These are phyloP conservation scores for Aspergillus campestris DNA, from an alignment of 495 filamentous ascomycete species.

Conservation along the genomic window DNA sequence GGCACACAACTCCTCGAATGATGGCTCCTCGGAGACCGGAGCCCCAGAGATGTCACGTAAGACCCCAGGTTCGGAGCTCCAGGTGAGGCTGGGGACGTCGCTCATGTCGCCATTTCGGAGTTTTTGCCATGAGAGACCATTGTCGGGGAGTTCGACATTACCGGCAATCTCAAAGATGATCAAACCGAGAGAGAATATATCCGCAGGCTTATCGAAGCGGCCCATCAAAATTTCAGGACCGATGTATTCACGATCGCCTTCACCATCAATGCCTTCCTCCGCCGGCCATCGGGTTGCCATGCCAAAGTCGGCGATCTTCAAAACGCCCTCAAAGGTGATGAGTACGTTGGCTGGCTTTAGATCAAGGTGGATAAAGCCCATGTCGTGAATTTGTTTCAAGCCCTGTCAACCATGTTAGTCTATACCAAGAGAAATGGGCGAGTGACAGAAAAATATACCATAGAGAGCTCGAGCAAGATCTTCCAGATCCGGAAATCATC, in stretches of 20 bases:
- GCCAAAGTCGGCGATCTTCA: slow-evolving; percentile 96
- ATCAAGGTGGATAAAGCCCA: slow-evolving; percentile 86
- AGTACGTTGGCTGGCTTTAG: slow-evolving; percentile 93
- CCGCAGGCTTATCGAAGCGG: slow-evolving; percentile 78
- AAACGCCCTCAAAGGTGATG: slow-evolving; percentile 78
- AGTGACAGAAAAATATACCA: slow-evolving; percentile 40
- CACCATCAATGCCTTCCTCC: slow-evolving; percentile 67
- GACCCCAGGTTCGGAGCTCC: slow-evolving; percentile 60
- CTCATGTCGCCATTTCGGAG: slow-evolving; percentile 81
- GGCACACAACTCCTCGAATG: slow-evolving; percentile 43
- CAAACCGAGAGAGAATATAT: slow-evolving; percentile 87
- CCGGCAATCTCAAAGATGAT: slow-evolving; percentile 91
- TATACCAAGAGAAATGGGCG: neutral
- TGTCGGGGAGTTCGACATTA: slow-evolving; percentile 85
- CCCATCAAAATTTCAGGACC: slow-evolving; percentile 82
- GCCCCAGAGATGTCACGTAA: slow-evolving; percentile 69
- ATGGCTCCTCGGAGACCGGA: slow-evolving; percentile 40
- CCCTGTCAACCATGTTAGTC: slow-evolving; percentile 52
- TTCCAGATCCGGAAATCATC: slow-evolving; percentile 99
- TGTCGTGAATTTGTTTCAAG: slow-evolving; percentile 76
- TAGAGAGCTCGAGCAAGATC: slow-evolving; percentile 72
- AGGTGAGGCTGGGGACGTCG: slow-evolving; percentile 75
- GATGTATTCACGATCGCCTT: slow-evolving; percentile 94
- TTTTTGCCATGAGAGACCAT: slow-evolving; percentile 80
- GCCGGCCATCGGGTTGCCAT: slow-evolving; percentile 78